Conservation (phyloP, 345 rosid genomes). For the Geranium rotundifolium region DNA sequence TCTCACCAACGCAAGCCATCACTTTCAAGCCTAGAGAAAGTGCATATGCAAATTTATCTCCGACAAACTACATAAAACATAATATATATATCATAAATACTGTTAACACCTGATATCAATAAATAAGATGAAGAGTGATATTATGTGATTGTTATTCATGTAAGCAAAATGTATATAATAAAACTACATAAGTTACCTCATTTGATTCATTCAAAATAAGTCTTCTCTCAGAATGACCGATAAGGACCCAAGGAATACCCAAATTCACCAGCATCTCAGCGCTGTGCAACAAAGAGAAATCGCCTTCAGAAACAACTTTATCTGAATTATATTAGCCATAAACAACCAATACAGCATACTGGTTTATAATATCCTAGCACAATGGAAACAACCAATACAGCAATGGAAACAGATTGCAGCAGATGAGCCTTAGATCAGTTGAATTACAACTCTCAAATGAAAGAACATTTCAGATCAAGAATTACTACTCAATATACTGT, state of each 20-base stretch:
- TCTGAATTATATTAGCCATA: neutral
- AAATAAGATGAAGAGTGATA: neutral
- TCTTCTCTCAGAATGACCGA: slow-evolving; percentile 66
- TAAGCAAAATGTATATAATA: neutral
- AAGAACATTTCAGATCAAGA: neutral
- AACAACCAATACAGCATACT: neutral
- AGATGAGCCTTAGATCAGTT: neutral
- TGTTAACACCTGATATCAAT: neutral
- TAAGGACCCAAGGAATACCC: slow-evolving; percentile 55
- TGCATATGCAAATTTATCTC: slow-evolving; percentile 51
- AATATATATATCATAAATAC: neutral
- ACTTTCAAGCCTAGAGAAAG: slow-evolving; percentile 58
- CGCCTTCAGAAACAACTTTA: too few species aligned
- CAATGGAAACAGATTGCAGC: neutral
- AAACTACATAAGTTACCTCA: slow-evolving; percentile 12
- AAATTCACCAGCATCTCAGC: slow-evolving; percentile 62
- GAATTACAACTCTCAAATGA: neutral
- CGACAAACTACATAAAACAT: slow-evolving; percentile 45
- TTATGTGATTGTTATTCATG: neutral
- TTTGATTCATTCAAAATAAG: slow-evolving; percentile 39
- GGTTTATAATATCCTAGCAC: neutral
- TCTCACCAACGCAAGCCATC: slow-evolving; percentile 67
- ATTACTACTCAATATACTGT: too few species aligned
- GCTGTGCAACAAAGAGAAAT: slow-evolving; percentile 15
- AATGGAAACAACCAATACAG: neutral